These are phyloP conservation scores for Proliferodiscus dingleyae DNA, from an alignment of 2,329 filamentous ascomycete species.

Conservation along the genomic window DNA sequence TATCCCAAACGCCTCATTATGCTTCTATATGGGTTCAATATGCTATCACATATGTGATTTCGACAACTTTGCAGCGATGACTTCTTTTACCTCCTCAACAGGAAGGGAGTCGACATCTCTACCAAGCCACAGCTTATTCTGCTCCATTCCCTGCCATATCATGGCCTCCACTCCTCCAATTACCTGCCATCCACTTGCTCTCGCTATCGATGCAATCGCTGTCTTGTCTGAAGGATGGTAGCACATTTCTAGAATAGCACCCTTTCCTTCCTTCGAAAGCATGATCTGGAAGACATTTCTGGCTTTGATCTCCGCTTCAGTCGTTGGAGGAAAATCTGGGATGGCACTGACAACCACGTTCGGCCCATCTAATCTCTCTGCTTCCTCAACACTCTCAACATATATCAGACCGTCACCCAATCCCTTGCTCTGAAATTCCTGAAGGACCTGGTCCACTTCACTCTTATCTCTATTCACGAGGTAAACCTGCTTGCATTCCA, in stretches of 20 bases:
- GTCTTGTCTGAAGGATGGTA: slow-evolving; percentile 29
- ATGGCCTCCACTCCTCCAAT: slow-evolving; percentile 28
- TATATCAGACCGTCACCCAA: slow-evolving; percentile 58
- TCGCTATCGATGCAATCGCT: slow-evolving; percentile 19
- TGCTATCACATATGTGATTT: slow-evolving; percentile 3
- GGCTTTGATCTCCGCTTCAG: slow-evolving; percentile 55
- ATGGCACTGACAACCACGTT: slow-evolving; percentile 70
- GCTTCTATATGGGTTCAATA: too few relatives aligned
- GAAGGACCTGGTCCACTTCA: slow-evolving; percentile 64
- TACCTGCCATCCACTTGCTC: slow-evolving; percentile 21
- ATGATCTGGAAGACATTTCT: slow-evolving; percentile 38
- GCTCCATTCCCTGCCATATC: slow-evolving; percentile 31
- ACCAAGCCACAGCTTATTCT: slow-evolving; percentile 41
- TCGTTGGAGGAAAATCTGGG: slow-evolving; percentile 68
- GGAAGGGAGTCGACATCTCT: slow-evolving; percentile 58
- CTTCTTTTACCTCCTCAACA: slow-evolving; percentile 52
- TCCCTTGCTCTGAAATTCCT: slow-evolving; percentile 55
- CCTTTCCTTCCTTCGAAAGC: slow-evolving; percentile 33
- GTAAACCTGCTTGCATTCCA: slow-evolving; percentile 65
- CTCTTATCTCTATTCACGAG: slow-evolving; percentile 67
- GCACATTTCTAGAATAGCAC: slow-evolving; percentile 29
- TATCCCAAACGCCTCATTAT: too few relatives aligned
- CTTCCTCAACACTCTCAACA: slow-evolving; percentile 58
- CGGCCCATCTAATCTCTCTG: slow-evolving; percentile 50
- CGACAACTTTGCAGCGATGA: slow-evolving; percentile 34